Evolutionary conservation across 2,329 filamentous ascomycete species (phyloP), one percentile per base, ranked within the genome.

Genomic region (Epichloe uncinata): DNA sequence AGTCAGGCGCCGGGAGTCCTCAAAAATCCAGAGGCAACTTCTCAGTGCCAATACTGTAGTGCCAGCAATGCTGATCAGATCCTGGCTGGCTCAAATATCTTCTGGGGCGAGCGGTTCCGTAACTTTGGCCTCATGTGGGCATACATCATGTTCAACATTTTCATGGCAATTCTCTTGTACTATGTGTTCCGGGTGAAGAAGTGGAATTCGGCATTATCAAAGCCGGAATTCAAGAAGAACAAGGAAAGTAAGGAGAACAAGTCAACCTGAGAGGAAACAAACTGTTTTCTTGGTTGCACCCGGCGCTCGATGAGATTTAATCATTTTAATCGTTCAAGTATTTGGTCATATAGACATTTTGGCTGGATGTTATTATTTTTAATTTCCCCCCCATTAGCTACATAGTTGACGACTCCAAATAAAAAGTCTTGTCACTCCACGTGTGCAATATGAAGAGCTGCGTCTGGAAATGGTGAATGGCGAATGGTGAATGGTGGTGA

Each of bases 61-160:
- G 79, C 82, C 56, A 67, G 63, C 1, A 69, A 68, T n/a, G 85
- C 84, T 0, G 74, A 81, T 50, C 74, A 87, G 62, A 87, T 64
- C 47, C 60, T 82, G 0, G 64, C 67, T 2, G 63, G 59, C 0
- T 70, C 69, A 1, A 55, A 63, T 8, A 76, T 82, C 40, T 65
- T 61, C 20, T 82, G 74, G 56, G 58, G 52, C 3, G 71, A 82
- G 48, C 60, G 78, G 3, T 87, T 83, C 82, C 71, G 82, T 50
- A 85, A 87, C 60, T 86, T 80, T 51, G 84, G 83, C 1, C 70
- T 87, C 40, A 68, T 87, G 58, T 87, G 81, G 76, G 79, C 70
- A 0, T 87, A 76, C 56, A 74, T 87, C 38, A 52, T 66, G 0
- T 84, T 86, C 63, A 84, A 87, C 57, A 73, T 84, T 38, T 63